Evolutionary conservation across 225 moss, liverwort and hornwort species (phyloP).

Genomic region (Sphagnum tenellum): DNA sequence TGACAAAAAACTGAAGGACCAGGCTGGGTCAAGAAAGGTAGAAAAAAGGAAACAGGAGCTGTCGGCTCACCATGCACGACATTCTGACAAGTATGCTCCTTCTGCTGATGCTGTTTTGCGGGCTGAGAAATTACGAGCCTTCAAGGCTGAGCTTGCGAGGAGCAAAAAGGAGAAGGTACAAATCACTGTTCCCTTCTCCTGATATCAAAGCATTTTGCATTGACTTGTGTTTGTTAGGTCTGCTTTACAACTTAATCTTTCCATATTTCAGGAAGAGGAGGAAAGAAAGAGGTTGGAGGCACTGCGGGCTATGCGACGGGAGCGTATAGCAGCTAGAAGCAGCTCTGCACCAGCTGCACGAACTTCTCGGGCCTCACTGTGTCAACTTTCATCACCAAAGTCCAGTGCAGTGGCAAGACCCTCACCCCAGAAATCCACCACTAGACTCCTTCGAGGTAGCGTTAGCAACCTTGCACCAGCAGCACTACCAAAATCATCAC

Average conservation of each 20-base stretch:
- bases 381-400: constrained; percentile 31
- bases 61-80: constrained; percentile 2
- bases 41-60: neutral
- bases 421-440: constrained; percentile 48
- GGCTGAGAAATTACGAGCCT: too few relatives aligned
- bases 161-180: too few relatives aligned
- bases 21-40: neutral
- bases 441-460: constrained; percentile 18
- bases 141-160: too few relatives aligned
- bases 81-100: neutral
- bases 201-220: too few relatives aligned
- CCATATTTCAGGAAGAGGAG: neutral
- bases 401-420: constrained; percentile 44
- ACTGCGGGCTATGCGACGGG: neutral
- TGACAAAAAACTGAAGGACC: neutral
- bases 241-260: too few relatives aligned
- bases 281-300: neutral
- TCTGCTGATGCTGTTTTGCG: too few relatives aligned
- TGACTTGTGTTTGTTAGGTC: too few relatives aligned
- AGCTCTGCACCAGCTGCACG: constrained; percentile 63
- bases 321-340: neutral
- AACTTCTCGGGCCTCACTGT: constrained; percentile 42
- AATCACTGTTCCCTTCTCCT: too few relatives aligned
- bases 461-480: constrained; percentile 18
- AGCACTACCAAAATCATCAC: constrained; percentile 21